Evolutionary conservation across 176 grass and related monocot genomes (phyloP).

Genomic region (Dendrocalamus sinicus): DNA sequence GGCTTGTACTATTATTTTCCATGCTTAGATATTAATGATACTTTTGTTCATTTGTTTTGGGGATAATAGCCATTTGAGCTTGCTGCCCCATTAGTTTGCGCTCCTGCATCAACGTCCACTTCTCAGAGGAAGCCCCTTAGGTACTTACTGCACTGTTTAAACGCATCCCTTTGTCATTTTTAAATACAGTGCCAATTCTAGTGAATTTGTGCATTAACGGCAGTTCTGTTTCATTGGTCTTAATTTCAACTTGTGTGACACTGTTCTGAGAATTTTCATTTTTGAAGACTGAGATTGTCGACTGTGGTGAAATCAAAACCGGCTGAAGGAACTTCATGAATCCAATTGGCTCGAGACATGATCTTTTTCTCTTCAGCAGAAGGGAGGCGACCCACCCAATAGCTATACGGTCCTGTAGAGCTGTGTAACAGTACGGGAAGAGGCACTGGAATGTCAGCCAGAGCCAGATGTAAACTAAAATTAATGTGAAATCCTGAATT

Average conservation of each 20-base stretch:
- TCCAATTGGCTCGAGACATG: background rate
- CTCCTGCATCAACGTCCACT: constrained; percentile 35
- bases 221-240: background rate
- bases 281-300: constrained; percentile 72
- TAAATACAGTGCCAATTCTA: background rate
- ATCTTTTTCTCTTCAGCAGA: background rate
- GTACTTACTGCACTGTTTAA: constrained; percentile 40
- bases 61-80: constrained; percentile 59
- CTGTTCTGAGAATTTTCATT: constrained; percentile 16
- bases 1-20: background rate
- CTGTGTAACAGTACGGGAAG: background rate
- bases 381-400: background rate
- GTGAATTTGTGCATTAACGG: background rate
- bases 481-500: background rate
- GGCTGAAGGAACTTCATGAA: constrained; percentile 46
- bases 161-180: background rate
- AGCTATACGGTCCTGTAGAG: background rate
- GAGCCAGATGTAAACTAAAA: background rate
- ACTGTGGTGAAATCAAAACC: constrained; percentile 59
- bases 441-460: background rate
- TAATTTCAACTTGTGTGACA: background rate
- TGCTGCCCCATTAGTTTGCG: constrained; percentile 45
- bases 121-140: constrained; percentile 62
- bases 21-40: constrained; percentile 13
- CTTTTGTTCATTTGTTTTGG: constrained; percentile 34